Base-by-base conservation (phyloP, 2,329 filamentous ascomycete species). In the Aspergillus sp. region DNA sequence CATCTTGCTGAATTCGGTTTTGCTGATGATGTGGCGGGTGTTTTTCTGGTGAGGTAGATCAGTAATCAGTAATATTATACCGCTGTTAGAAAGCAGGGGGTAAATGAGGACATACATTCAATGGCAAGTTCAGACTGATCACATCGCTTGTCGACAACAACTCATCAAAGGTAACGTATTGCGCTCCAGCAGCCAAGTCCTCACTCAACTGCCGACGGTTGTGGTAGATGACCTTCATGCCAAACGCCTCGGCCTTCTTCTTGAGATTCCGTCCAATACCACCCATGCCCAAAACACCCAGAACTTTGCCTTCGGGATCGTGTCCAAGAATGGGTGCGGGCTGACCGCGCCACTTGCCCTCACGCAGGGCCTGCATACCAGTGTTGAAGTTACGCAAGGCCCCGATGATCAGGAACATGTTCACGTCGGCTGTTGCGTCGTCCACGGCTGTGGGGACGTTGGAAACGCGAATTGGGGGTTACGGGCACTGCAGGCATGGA, bases 211-310 rank as follows among this genome's bases (percentile, higher is more conserved):
- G 66, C 1, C 70, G 77, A 6, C 88, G 80, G 62, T 93, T 93
- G 58, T 89, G 75, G 58, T 94, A 93, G 39, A 83, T 76, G 9
- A 87, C 75, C 35, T 67, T 76, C 85, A 93, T 90, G 8, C 83
- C 86, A 60, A 94, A 90, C 0, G 75, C 85, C 42, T 79, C 74
- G 3, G 83, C 85, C 66, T 90, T 90, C 61, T 73, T 78, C 60
- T 85, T 87, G 55, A 93, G 67, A 58, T 89, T 88, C 31, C 84
- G 74, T 0, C 89, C 88, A 48, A 94, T 93, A 2, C 88, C 87
- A 13, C 88, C 88, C 87, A 93, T 91, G 6, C 88, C 88, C 33
- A 94, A 64, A 47, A 94, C 89, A 0, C 88, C 88, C 5, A 94
- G 74, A 1, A 83, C 71, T 65, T 91, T 93, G 31, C 85, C 86